A percentile compares a stretch with the other conserved stretches of the same genome.
These are phyloP conservation scores for Fusarium dlaminii DNA, from an alignment of 2,329 filamentous ascomycete genomes.

Conservation along the genomic window DNA sequence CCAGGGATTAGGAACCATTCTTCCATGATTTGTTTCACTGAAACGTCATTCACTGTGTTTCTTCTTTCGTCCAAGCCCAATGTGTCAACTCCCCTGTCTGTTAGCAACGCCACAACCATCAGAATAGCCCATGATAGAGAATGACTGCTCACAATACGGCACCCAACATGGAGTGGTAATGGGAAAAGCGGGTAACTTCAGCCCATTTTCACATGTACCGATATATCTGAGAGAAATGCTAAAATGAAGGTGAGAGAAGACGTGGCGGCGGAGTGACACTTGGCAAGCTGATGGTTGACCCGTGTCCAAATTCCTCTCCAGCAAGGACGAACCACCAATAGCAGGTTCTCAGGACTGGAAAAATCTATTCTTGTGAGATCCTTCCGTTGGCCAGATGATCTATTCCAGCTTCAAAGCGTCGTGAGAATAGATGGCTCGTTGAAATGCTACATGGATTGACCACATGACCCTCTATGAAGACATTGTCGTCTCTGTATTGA, in stretches of 20 bases:
- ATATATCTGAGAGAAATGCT: background rate
- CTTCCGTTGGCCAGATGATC: fast-evolving
- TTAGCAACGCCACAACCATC: background rate
- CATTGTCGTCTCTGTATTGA: background rate
- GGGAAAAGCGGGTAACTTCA: background rate
- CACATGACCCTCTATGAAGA: background rate
- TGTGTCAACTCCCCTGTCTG: background rate
- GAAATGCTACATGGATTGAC: background rate
- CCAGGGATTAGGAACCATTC: background rate
- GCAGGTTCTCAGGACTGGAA: background rate
- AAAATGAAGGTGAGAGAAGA: background rate
- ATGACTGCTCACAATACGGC: background rate
- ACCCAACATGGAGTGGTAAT: background rate
- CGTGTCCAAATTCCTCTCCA: background rate
- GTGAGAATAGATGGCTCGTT: background rate
- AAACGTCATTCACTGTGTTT: background rate
- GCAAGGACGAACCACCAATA: background rate
- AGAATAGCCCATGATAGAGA: background rate
- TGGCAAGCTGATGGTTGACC: background rate
- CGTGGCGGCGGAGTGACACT: background rate
- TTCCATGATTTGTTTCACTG: background rate
- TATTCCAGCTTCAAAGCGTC: background rate
- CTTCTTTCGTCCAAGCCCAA: background rate
- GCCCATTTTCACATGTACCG: background rate
- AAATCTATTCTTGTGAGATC: background rate